phyloP scores from a whole-genome alignment of 768 basidiomycete genomes.

The Tulasnella sp. region DNA sequence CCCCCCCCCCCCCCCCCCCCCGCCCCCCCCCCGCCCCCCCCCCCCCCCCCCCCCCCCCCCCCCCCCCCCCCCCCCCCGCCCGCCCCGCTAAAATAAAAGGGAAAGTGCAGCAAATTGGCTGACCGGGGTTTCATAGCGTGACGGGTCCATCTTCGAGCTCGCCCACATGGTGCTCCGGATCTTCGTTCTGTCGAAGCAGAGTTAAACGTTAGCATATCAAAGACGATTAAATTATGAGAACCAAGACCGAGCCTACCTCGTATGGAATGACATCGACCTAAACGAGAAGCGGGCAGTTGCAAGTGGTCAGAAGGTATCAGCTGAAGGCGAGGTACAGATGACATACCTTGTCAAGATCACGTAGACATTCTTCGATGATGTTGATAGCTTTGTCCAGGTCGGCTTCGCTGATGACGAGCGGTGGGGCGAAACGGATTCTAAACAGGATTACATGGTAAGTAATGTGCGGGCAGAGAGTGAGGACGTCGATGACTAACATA shows the following conservation, averaged over 20 bases:
- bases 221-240: neutral
- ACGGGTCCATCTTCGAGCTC: slow-evolving; percentile 22
- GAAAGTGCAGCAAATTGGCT: neutral
- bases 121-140: slow-evolving; percentile 2
- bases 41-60: no score
- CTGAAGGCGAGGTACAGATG: neutral
- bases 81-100: no score
- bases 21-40: no score
- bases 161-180: slow-evolving; percentile 28
- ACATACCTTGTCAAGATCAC: slow-evolving; percentile 71
- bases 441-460: neutral
- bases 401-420: slow-evolving; percentile 86
- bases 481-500: slow-evolving; percentile 55
- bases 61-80: no score
- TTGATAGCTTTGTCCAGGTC: slow-evolving; percentile 71
- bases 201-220: neutral
- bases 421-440: slow-evolving; percentile 95
- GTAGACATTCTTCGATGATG: slow-evolving; percentile 71
- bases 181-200: slow-evolving; percentile 18
- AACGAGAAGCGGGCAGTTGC: neutral
- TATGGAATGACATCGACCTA: slow-evolving; percentile 25
- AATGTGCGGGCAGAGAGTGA: neutral
- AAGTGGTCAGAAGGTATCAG: neutral
- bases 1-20: no score
- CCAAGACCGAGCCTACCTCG: slow-evolving; percentile 6